Evolutionary conservation across 108 stramenopile species (phyloP).

Genomic region (Cafeteria roenbergensis): DNA sequence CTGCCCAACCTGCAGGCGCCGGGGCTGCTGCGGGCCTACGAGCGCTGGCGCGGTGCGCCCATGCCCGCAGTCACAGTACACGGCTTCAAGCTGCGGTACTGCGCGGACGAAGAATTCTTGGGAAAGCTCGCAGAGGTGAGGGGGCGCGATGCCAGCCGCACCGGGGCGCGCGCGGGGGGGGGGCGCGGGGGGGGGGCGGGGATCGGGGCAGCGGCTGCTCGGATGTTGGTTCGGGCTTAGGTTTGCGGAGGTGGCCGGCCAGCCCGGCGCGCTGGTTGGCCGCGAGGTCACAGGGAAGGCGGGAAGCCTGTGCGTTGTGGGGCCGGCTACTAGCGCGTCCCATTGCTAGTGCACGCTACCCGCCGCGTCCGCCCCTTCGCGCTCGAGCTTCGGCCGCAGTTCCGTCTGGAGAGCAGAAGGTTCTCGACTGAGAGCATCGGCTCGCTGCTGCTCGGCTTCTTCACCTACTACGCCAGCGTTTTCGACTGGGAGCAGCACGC

Average conservation of each 20-base stretch:
- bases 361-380: too few species aligned
- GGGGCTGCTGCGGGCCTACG: not conserved
- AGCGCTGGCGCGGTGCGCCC: not conserved
- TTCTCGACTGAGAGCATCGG: not conserved
- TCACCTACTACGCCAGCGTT: not conserved
- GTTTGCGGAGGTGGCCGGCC: too few species aligned
- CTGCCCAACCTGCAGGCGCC: not conserved
- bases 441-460: not conserved
- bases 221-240: too few species aligned
- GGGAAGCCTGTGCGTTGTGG: too few species aligned
- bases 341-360: too few species aligned
- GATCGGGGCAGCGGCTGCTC: not conserved
- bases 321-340: too few species aligned
- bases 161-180: too few species aligned
- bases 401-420: too few species aligned
- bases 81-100: not conserved
- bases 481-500: not conserved
- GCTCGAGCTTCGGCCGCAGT: too few species aligned
- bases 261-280: too few species aligned
- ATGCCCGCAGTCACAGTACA: not conserved
- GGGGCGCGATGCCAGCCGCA: not conserved
- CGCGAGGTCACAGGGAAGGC: too few species aligned
- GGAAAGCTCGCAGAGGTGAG: not conserved
- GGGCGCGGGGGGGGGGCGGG: too few species aligned
- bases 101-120: not conserved